phyloP scores from a whole-genome alignment of 2,329 filamentous ascomycete species.

The Pyrenochaeta sp. region DNA sequence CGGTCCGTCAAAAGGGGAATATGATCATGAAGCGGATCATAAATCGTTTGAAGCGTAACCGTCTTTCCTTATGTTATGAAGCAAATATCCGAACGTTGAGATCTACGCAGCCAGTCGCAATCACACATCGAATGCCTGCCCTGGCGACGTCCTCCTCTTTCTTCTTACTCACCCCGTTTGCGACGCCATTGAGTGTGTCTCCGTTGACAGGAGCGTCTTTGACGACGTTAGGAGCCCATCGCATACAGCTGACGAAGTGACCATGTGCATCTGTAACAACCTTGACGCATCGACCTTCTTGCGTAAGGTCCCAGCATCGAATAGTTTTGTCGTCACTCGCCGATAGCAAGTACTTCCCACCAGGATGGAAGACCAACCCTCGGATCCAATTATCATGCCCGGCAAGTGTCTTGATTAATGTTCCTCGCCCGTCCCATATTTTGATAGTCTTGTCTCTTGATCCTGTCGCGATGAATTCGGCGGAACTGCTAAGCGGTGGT shows the following conservation, averaged over 20 bases:
- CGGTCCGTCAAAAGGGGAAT: neutral
- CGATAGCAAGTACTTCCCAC: constrained; percentile 87
- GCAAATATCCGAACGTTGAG: constrained; percentile 82
- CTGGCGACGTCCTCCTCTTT: constrained; percentile 60
- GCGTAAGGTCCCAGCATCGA: constrained; percentile 90
- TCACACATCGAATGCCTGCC: constrained; percentile 79
- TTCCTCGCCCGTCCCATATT: constrained; percentile 87
- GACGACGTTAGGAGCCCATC: constrained; percentile 82
- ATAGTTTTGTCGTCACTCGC: constrained; percentile 91
- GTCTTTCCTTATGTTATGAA: constrained; percentile 51
- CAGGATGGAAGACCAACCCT: constrained; percentile 85
- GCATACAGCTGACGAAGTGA: constrained; percentile 84
- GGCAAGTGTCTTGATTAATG: constrained; percentile 80
- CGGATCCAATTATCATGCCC: constrained; percentile 97
- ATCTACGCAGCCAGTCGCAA: constrained; percentile 88
- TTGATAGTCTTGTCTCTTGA: constrained; percentile 90
- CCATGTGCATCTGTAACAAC: constrained; percentile 78
- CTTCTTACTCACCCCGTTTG: constrained; percentile 60
- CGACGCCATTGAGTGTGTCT: constrained; percentile 53
- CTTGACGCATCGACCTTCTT: constrained; percentile 91
- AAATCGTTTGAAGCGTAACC: neutral
- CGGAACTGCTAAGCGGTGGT: constrained; percentile 75
- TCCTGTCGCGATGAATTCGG: constrained; percentile 90
- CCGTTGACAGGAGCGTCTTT: constrained; percentile 63
- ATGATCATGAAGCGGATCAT: neutral